Conservation (phyloP, 2,329 filamentous ascomycete species). For the Pseudogymnoascus pannorum region DNA sequence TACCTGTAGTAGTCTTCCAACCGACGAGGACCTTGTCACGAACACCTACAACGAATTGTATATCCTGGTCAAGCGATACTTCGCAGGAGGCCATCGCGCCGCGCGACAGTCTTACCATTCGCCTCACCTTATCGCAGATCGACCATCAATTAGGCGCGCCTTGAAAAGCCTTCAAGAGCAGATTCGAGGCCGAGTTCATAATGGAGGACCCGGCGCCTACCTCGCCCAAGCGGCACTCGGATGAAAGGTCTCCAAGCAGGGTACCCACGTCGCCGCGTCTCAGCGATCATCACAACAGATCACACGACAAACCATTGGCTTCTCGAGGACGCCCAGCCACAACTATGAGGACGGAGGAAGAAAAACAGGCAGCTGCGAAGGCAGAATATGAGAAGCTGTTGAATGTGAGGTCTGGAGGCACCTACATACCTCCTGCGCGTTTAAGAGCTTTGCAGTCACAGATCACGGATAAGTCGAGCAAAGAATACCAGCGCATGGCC, state of each 20-base stretch:
- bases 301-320: slow-evolving; percentile 14
- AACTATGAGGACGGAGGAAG: slow-evolving; percentile 55
- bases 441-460: slow-evolving; percentile 88
- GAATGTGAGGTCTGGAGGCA: slow-evolving; percentile 88
- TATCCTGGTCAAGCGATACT: background rate
- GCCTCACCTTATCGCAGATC: slow-evolving; percentile 5
- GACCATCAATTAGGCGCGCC: background rate
- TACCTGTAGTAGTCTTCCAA: background rate
- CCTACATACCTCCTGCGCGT: slow-evolving; percentile 89
- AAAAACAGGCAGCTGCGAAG: slow-evolving; percentile 82
- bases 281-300: slow-evolving; percentile 20
- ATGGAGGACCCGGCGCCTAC: slow-evolving; percentile 17
- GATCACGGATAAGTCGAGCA: slow-evolving; percentile 91
- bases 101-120: background rate
- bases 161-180: background rate
- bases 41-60: background rate
- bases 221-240: slow-evolving; percentile 12
- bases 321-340: slow-evolving; percentile 17
- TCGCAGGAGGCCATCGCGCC: background rate
- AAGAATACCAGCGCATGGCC: slow-evolving; percentile 97
- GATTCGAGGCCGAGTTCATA: slow-evolving; percentile 11
- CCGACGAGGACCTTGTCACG: background rate
- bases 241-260: slow-evolving; percentile 14
- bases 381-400: slow-evolving; percentile 90
- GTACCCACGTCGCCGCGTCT: slow-evolving; percentile 18